Percentiles rank a stretch among this genome's conserved stretches.
These are phyloP conservation scores for Niebla homalea DNA, from an alignment of 495 filamentous ascomycete species.

Conservation along the genomic window DNA sequence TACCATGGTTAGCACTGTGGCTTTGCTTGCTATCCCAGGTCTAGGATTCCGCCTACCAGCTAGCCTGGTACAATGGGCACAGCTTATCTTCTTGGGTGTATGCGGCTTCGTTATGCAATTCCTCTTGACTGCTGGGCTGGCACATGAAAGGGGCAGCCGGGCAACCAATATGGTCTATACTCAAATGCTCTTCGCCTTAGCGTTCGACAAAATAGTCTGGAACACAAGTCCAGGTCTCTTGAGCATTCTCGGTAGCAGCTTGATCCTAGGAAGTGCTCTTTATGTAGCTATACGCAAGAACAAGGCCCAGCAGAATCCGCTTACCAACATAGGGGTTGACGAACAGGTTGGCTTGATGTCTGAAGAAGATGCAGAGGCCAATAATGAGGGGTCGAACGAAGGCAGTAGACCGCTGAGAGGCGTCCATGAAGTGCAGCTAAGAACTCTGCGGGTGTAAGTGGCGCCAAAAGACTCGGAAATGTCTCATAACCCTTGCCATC, in stretches of 20 bases:
- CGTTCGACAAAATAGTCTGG: slow-evolving; percentile 69
- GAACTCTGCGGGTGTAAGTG: slow-evolving; percentile 11
- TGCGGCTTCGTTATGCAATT: slow-evolving; percentile 83
- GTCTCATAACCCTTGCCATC: too few species aligned
- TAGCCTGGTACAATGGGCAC: slow-evolving; percentile 49
- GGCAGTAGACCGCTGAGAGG: slow-evolving; percentile 9
- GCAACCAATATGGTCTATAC: slow-evolving; percentile 86
- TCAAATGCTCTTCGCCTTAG: slow-evolving; percentile 82
- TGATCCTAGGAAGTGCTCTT: slow-evolving; percentile 72
- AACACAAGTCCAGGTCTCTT: slow-evolving; percentile 50
- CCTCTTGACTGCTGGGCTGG: slow-evolving; percentile 67
- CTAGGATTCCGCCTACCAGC: slow-evolving; percentile 48
- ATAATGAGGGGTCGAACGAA: not conserved
- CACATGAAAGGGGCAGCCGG: slow-evolving; percentile 49
- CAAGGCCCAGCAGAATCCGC: slow-evolving; percentile 1
- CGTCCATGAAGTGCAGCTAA: slow-evolving; percentile 15
- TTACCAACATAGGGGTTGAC: not conserved
- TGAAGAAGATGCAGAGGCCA: slow-evolving; percentile 2
- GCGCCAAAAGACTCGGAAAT: too few species aligned
- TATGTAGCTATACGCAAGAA: slow-evolving; percentile 51
- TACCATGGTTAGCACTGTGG: slow-evolving; percentile 49
- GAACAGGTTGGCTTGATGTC: slow-evolving; percentile 9
- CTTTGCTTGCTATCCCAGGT: slow-evolving; percentile 40
- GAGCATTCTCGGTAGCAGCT: slow-evolving; percentile 57
- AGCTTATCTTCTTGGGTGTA: slow-evolving; percentile 54